These are phyloP conservation scores for Taphrina communis DNA, from an alignment of 1,139 yeast genomes.

Conservation along the genomic window DNA sequence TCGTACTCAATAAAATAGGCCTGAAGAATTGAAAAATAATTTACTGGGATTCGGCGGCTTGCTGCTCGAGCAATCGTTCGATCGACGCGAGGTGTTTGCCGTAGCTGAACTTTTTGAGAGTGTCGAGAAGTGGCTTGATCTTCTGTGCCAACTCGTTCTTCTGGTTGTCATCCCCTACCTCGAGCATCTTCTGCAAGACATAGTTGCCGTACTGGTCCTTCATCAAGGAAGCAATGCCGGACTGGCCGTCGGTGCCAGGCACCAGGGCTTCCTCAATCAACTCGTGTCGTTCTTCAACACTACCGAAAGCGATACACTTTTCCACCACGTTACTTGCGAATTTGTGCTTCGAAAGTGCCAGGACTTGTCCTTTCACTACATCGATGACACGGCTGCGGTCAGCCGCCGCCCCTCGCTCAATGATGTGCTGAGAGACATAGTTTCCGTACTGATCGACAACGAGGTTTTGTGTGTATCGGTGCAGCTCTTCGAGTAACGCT, in stretches of 20 bases:
- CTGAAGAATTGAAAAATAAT: constrained; percentile 3
- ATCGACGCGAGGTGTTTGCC: constrained; percentile 64
- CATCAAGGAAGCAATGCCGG: constrained; percentile 65
- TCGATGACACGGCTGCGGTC: constrained; percentile 61
- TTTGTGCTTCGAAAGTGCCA: constrained; percentile 87
- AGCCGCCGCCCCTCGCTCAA: constrained; percentile 72
- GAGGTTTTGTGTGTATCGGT: constrained; percentile 72
- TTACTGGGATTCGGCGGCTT: constrained; percentile 22
- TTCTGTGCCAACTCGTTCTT: constrained; percentile 52
- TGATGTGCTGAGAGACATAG: constrained; percentile 93
- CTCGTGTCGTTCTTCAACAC: constrained; percentile 63
- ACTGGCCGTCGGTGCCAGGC: constrained; percentile 45
- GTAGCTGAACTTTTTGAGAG: constrained; percentile 55
- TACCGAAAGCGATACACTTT: constrained; percentile 81
- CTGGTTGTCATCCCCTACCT: constrained; percentile 73
- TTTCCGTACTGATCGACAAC: constrained; percentile 97
- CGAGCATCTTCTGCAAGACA: constrained; percentile 92
- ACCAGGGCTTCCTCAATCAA: constrained; percentile 67
- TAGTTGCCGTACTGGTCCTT: constrained; percentile 97
- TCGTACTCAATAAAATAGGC: constrained; percentile 11
- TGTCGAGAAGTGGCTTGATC: constrained; percentile 54
- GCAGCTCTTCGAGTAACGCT: constrained; percentile 68
- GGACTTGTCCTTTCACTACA: constrained; percentile 64
- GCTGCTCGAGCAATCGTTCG: constrained; percentile 38
- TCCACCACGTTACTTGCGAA: constrained; percentile 98